Percentiles rank a stretch among this genome's conserved stretches.
Evolutionary conservation across 2,329 filamentous ascomycete genomes (phyloP).

Genomic region (Penicillium occitanis): DNA sequence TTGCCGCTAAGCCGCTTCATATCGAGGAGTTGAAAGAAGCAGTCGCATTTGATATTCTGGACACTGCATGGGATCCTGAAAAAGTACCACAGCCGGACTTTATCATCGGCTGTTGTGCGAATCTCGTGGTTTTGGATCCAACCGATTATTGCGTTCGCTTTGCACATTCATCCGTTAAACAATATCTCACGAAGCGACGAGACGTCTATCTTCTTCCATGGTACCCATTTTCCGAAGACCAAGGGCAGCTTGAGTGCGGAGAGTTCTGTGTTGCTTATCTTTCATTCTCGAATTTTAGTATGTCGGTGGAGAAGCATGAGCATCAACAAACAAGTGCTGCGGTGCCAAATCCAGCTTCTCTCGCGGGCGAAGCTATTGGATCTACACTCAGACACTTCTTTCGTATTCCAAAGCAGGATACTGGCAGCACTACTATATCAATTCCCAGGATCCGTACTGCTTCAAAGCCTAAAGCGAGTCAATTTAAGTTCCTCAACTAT

Average conservation of each 20-base stretch:
- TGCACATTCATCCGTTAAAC: slow-evolving; percentile 28
- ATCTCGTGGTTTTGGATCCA: slow-evolving; percentile 26
- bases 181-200: slow-evolving; percentile 24
- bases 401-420: not conserved
- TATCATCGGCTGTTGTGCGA: slow-evolving; percentile 27
- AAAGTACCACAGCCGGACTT: slow-evolving; percentile 24
- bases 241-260: slow-evolving; percentile 26
- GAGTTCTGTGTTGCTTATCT: slow-evolving; percentile 28
- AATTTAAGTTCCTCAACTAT: slow-evolving; percentile 26
- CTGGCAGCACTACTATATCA: not conserved
- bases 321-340: not conserved
- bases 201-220: not conserved
- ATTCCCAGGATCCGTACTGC: slow-evolving; percentile 15
- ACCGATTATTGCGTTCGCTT: slow-evolving; percentile 26
- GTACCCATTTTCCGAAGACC: slow-evolving; percentile 15
- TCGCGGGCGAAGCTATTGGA: slow-evolving; percentile 11
- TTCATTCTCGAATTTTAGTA: slow-evolving; percentile 26
- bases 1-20: slow-evolving; percentile 25
- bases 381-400: slow-evolving; percentile 7
- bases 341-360: slow-evolving; percentile 8
- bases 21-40: slow-evolving; percentile 29
- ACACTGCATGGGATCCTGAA: slow-evolving; percentile 23
- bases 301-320: slow-evolving; percentile 18
- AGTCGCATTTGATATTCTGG: slow-evolving; percentile 23
- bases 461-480: slow-evolving; percentile 11